These are phyloP conservation scores for Vitis amurensis DNA, from an alignment of 164 flowering plant genomes.

Conservation along the genomic window DNA sequence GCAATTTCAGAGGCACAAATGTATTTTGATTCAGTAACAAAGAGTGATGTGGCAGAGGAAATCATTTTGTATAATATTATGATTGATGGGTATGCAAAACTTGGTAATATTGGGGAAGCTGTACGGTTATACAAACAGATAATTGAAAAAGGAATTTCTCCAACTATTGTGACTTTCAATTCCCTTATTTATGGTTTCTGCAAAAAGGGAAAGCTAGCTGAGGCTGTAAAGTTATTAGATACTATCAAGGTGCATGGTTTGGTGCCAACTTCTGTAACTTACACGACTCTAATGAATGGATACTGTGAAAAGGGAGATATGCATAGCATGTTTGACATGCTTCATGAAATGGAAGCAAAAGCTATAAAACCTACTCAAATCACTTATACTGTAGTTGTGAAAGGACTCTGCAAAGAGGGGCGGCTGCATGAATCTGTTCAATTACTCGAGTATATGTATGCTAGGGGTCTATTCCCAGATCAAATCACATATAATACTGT, in stretches of 20 bases:
- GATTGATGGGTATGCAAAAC: slow-evolving; percentile 70
- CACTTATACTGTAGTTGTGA: slow-evolving; percentile 66
- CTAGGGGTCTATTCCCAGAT: slow-evolving; percentile 55
- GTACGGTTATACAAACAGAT: slow-evolving; percentile 37
- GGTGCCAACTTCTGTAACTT: slow-evolving; percentile 59
- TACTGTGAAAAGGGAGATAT: slow-evolving; percentile 47
- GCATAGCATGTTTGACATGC: slow-evolving; percentile 32
- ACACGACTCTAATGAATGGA: slow-evolving; percentile 73
- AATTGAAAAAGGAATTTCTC: slow-evolving; percentile 42
- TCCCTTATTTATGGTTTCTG: slow-evolving; percentile 74
- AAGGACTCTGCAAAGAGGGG: slow-evolving; percentile 54
- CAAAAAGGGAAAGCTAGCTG: slow-evolving; percentile 36
- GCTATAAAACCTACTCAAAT: slow-evolving; percentile 48
- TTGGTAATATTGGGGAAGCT: slow-evolving; percentile 48
- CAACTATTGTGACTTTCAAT: slow-evolving; percentile 72
- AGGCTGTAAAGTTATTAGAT: slow-evolving; percentile 45
- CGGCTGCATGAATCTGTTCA: slow-evolving; percentile 40
- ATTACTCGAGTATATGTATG: slow-evolving; percentile 46
- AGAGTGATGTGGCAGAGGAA: slow-evolving; percentile 29
- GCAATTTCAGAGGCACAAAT: slow-evolving; percentile 53
- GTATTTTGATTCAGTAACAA: slow-evolving; percentile 43
- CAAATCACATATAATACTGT: slow-evolving; percentile 64
- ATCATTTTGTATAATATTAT: slow-evolving; percentile 63
- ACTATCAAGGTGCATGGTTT: slow-evolving; percentile 37
- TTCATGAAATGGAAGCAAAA: slow-evolving; percentile 50